Evolutionary conservation across 805 yeast genomes (phyloP), one percentile per base, ranked within the genome.

Genomic region (Candida broadrunensis): DNA sequence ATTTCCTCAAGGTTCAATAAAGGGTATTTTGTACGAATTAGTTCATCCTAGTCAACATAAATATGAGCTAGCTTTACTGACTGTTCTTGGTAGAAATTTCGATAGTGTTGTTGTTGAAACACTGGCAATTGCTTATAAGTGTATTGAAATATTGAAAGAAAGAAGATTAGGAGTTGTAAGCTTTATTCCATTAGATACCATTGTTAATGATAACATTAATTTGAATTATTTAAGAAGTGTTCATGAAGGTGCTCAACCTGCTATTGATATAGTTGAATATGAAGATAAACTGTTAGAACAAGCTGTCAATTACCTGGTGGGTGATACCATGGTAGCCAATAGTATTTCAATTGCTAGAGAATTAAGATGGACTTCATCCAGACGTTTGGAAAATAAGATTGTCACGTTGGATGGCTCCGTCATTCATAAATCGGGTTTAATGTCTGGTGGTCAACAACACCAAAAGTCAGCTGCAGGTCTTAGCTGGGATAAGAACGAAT

Each of bases 41-140:
- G 85, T 91, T 35, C 79, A 80, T 41, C 96, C 97, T 16, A 72
- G 78, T 39, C 83, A 83, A 49, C 78, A 78, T 42, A 83, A 78
- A 51, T 89, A 80, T 57, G 88, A 85, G 36, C 50, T 70, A 5
- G 95, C 97, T 0, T 73, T 89, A 27, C 77, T 85, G 24, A 83
- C 91, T 0, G 77, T 85, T 5, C 66, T 93, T 21, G 98, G 97
- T 7, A 75, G 78, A 43, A 75, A 85, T 52, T 77, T 83, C 51
- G 96, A 93, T 60, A 77, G 97, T 0, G 77, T 93, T 14, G 75
- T 93, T 15, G 99, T 93, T 5, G 95, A 88, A 50, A 75, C 75
- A 20, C 66, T 80, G 5, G 58, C 78, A 8, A 74, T 82, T 17
- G 95, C 95, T 0, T 77, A 80, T 42, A 80, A 81, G 45, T 87